A percentile compares a stretch with the other conserved stretches of the same genome.
These are phyloP conservation scores for Diaporthe destruens DNA, from an alignment of 2,329 filamentous ascomycete species.

Conservation along the genomic window DNA sequence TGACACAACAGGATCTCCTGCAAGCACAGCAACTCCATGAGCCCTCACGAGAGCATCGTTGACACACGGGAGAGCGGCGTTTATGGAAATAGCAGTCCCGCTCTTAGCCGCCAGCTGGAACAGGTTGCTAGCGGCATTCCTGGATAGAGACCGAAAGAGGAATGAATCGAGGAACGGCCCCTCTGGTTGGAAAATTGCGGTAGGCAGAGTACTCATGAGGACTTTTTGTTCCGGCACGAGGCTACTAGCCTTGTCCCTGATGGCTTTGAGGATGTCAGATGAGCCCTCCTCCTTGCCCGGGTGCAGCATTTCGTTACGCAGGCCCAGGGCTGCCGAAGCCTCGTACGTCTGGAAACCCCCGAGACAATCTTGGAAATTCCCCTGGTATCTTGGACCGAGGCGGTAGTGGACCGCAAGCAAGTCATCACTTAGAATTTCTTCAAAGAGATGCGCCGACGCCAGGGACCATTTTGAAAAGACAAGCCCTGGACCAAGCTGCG, in stretches of 20 bases:
- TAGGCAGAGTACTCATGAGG: constrained; percentile 85
- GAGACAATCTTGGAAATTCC: constrained; percentile 96
- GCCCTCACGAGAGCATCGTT: constrained; percentile 88
- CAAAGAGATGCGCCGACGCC: constrained; percentile 89
- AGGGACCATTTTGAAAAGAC: constrained; percentile 88
- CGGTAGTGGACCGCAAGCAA: constrained; percentile 91
- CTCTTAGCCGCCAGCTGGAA: constrained; percentile 78
- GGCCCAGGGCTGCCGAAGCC: constrained; percentile 88
- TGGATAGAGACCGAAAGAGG: constrained; percentile 81
- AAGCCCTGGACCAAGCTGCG: constrained; percentile 77
- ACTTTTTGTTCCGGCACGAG: constrained; percentile 86
- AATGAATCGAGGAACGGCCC: constrained; percentile 83
- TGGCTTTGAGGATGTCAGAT: constrained; percentile 91
- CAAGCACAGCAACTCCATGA: constrained; percentile 84
- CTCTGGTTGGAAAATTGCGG: constrained; percentile 83
- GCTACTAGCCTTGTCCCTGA: constrained; percentile 84
- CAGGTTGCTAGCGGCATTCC: constrained; percentile 75
- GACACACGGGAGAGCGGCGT: constrained; percentile 86
- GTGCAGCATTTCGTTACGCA: constrained; percentile 91
- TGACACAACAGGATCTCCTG: constrained; percentile 84
- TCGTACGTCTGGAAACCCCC: constrained; percentile 97
- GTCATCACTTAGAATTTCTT: constrained; percentile 90
- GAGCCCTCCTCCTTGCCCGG: constrained; percentile 91
- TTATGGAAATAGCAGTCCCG: constrained; percentile 85
- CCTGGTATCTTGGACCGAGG: constrained; percentile 90